Evolutionary conservation across 805 yeast genomes (phyloP), one percentile per base, ranked within the genome.

Genomic region (Blastobotrys terrestris): DNA sequence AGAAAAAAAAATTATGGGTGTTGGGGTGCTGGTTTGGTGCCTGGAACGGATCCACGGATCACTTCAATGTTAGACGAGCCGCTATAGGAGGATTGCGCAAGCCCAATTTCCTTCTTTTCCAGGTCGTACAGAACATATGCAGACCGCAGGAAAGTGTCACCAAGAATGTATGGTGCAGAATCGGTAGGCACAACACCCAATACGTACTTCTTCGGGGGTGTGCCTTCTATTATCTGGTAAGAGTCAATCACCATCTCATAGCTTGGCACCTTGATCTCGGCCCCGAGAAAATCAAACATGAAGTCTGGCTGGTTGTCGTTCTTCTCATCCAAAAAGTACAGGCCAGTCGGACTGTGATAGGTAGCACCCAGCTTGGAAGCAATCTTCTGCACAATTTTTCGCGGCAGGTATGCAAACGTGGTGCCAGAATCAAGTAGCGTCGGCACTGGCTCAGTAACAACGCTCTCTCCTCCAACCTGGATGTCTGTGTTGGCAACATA

Each of bases 91-190:
- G 75, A 77, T 61, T 75, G 78, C 19, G 81, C 85, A 62, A 84
- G 56, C 2, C 85, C 80, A 40, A 85, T 69, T 59, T 77, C 74
- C 49, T 67, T 67, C 59, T 75, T 76, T 31, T 81, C 87, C 50
- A 82, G 67, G 65, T 85, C 84, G 64, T 77, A 81, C n/a, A 82
- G 86, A 18, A 80, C 72, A 63, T 83, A 84, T 1, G 83, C 81
- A 52, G 77, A 73, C 54, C 82, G 72, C 53, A 83, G 67, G 59
- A 83, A 73, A 49, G 75, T 75, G 60, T 81, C 85, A 18, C 87
- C 86, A 16, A 80, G 63, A 14, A 49, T 47, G 39, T 39, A 18
- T 35, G 49, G 43, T 16, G 42, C 31, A 11, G 11, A 11, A 13
- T 20, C 26, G 20, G 42, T 31, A 13, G 52, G 52, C 26, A 49